Evolutionary conservation across 2,329 filamentous ascomycete genomes (phyloP).

Genomic region (Colletotrichum coccodes): DNA sequence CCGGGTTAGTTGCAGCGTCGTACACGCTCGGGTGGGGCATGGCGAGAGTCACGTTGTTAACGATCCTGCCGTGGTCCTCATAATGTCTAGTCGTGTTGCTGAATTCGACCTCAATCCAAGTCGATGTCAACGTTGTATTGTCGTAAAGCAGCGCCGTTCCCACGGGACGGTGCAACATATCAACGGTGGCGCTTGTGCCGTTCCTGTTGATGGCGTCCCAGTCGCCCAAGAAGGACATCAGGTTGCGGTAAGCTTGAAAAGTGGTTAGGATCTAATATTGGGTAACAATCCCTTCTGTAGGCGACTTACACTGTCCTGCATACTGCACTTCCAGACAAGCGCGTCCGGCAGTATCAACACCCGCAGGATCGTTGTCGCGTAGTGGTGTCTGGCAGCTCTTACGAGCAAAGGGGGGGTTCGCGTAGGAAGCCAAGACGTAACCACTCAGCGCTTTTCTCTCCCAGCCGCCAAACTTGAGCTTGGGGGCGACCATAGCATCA

Average conservation of each 20-base stretch:
- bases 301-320: conserved; percentile 65
- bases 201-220: conserved; percentile 62
- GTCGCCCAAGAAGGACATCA: conserved; percentile 66
- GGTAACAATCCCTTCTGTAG: background rate
- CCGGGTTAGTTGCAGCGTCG: conserved; percentile 66
- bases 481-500: conserved; percentile 79
- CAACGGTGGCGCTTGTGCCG: conserved; percentile 50
- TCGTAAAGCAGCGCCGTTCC: conserved; percentile 74
- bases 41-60: conserved; percentile 82
- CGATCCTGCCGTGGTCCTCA: conserved; percentile 60
- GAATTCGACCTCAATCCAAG: conserved; percentile 72
- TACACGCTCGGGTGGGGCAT: conserved; percentile 81
- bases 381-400: conserved; percentile 72
- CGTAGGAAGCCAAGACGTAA: conserved; percentile 69
- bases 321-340: conserved; percentile 78
- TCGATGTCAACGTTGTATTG: conserved; percentile 75
- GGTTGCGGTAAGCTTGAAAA: conserved; percentile 70
- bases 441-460: conserved; percentile 62
- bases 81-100: conserved; percentile 64
- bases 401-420: conserved; percentile 67
- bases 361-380: conserved; percentile 47
- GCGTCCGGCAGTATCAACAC: conserved; percentile 44
- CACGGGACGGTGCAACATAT: conserved; percentile 61
- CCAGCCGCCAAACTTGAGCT: conserved; percentile 69
- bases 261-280: conserved; percentile 15